Base-by-base conservation (phyloP, 306 rosid species). In the Quillaja saponaria region DNA sequence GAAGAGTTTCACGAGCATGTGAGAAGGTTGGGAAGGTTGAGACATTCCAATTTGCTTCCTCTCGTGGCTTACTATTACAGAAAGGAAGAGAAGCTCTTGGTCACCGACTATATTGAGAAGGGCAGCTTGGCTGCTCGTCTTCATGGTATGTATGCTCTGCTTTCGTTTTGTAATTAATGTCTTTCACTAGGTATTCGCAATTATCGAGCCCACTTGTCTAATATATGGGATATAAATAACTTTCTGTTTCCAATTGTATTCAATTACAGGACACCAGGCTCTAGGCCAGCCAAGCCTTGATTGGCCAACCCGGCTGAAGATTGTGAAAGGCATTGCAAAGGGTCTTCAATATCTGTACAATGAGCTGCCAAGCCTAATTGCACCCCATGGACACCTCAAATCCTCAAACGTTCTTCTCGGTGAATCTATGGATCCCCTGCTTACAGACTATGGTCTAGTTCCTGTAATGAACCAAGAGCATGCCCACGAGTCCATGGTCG, bases 381-480 rank as follows among this genome's bases (percentile, higher is more conserved):
- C 89, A 49, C 84, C 95, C 3, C 99, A 94, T 12, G 99, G 99
- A 57, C 78, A 90, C 64, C 97, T 94, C 10, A 94, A 90, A 67
- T 81, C 97, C 56, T 85, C 96, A 0, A 94, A 94, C 34, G 89
- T 94, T 11, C 95, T 94, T 42, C 78, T 94, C 10, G 71, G 67
- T 6, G 67, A 85, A 34, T 45, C 78, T 20, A 68, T 47, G n/a
- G 90, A 89, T 41, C 96, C 99, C 1, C 73, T 94, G 12, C 72
- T 94, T 25, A 66, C 79, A 3, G 97, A 94, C 85, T 94, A 89
- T 12, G 91, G 90, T 19, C 68, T 94, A 48, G 77, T 75, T 55
- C 99, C 99, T 2, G 64, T 94, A 18, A 84, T 81, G 15, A 94
- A 85, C 75, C 96, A 85, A 53, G 97, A 94, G 5, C 68, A 81